Percentiles rank a stretch among this genome's conserved stretches.
Evolutionary conservation across 306 rosid genomes (phyloP).

Genomic region (Cucurbita argyrosperma): DNA sequence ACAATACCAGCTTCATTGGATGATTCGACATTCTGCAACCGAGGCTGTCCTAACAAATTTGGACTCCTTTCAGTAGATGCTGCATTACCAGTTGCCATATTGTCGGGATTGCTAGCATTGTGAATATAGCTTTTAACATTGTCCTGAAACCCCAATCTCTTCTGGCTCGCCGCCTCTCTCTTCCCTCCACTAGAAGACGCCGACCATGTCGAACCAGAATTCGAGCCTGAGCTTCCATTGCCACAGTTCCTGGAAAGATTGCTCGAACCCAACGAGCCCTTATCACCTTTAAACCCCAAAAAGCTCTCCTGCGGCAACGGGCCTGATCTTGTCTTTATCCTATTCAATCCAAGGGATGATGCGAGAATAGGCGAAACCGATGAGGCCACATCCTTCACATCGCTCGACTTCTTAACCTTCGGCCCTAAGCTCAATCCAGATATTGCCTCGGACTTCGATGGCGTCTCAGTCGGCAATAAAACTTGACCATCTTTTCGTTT

Average conservation of each 20-base stretch:
- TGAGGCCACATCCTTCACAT: slow-evolving; percentile 27
- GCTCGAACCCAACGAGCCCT: slow-evolving; percentile 46
- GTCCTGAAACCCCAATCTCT: slow-evolving; percentile 34
- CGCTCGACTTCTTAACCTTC: slow-evolving; percentile 29
- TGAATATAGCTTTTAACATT: slow-evolving; percentile 30
- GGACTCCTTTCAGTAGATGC: slow-evolving; percentile 59
- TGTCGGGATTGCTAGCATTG: slow-evolving; percentile 43
- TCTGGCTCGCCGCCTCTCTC: slow-evolving; percentile 31
- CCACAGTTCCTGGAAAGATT: slow-evolving; percentile 45
- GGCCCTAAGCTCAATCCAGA: slow-evolving; percentile 8
- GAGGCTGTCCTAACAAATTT: slow-evolving; percentile 35
- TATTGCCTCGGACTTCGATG: slow-evolving; percentile 9
- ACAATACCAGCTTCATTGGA: slow-evolving; percentile 50
- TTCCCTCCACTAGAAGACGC: slow-evolving; percentile 24
- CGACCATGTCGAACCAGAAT: slow-evolving; percentile 6
- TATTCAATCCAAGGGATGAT: slow-evolving; percentile 74
- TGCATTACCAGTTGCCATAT: slow-evolving; percentile 36
- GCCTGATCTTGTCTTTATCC: slow-evolving; percentile 95
- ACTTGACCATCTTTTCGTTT: slow-evolving; percentile 30
- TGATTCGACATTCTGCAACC: slow-evolving; percentile 54
- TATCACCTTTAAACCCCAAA: slow-evolving; percentile 61
- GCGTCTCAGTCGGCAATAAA: slow-evolving; percentile 12
- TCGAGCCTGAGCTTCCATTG: slow-evolving; percentile 10
- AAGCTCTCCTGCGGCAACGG: slow-evolving; percentile 98
- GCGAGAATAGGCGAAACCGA: slow-evolving; percentile 91